Evolutionary conservation across 805 yeast species (phyloP).

Genomic region (Lipomyces oligophaga): DNA sequence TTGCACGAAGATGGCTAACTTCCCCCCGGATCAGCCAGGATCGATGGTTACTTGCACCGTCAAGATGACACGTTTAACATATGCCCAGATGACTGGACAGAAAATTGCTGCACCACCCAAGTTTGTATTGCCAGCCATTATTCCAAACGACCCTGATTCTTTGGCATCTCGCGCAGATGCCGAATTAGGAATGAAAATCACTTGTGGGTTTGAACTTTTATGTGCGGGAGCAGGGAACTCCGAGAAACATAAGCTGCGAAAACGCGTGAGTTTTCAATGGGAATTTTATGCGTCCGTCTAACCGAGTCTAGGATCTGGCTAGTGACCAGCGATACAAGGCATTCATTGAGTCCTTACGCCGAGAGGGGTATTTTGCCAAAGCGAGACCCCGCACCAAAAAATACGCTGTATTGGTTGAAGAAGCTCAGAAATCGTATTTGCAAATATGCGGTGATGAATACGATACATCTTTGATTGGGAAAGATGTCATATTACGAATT

Average conservation of each 20-base stretch:
- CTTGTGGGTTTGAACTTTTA: conserved; percentile 32
- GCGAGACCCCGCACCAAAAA: conserved; percentile 18
- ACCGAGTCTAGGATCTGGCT: conserved; percentile 4
- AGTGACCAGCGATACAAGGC: conserved; percentile 17
- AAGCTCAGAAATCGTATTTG: conserved; percentile 23
- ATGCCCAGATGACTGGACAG: conserved; percentile 31
- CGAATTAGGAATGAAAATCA: conserved; percentile 31
- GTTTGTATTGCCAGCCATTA: conserved; percentile 21
- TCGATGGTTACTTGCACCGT: conserved; percentile 28
- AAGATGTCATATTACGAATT: conserved; percentile 6
- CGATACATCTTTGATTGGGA: conserved; percentile 8
- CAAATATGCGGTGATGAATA: conserved; percentile 11
- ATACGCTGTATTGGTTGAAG: conserved; percentile 9
- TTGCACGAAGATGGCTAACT: conserved; percentile 24
- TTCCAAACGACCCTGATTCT: conserved; percentile 5
- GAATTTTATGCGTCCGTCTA: too few relatives aligned
- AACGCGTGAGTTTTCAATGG: neutral
- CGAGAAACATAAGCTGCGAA: conserved; percentile 3
- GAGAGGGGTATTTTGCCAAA: conserved; percentile 26
- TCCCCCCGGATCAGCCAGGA: conserved; percentile 30
- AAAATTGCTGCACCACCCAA: conserved; percentile 16
- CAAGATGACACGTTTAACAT: conserved; percentile 27
- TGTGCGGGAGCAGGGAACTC: conserved; percentile 20
- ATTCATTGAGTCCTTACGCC: conserved; percentile 8
- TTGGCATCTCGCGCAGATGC: conserved; percentile 8